Evolutionary conservation across 2,329 filamentous ascomycete genomes (phyloP).

Genomic region (Aspergillus sp.): DNA sequence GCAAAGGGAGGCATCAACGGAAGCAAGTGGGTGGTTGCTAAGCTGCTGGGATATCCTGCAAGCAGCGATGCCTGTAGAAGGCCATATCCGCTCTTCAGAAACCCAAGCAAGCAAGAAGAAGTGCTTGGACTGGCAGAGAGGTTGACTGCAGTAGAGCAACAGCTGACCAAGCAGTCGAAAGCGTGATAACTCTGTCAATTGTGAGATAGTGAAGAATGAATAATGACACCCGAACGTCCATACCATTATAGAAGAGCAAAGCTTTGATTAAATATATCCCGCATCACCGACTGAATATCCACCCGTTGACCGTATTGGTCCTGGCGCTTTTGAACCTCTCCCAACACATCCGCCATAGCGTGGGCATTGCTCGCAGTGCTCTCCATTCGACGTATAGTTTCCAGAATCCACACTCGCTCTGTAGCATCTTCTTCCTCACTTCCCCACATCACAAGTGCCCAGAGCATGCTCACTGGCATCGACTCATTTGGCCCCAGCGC

Average conservation of each 20-base stretch:
- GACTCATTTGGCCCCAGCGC: constrained; percentile 31
- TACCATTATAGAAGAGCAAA: constrained; percentile 49
- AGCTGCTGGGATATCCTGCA: constrained; percentile 49
- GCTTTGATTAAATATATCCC: constrained; percentile 46
- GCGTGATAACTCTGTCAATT: neutral
- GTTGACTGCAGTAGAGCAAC: neutral
- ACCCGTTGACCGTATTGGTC: constrained; percentile 30
- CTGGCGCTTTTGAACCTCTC: constrained; percentile 35
- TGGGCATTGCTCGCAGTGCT: constrained; percentile 36
- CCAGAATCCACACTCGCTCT: constrained; percentile 49
- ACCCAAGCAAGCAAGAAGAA: constrained; percentile 35
- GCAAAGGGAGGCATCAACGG: constrained; percentile 57
- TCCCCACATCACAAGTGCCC: constrained; percentile 54
- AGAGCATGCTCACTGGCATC: constrained; percentile 53
- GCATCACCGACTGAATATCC: constrained; percentile 35
- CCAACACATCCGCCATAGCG: constrained; percentile 34
- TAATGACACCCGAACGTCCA: neutral
- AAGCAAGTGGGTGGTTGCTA: constrained; percentile 56
- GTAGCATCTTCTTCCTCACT: constrained; percentile 49
- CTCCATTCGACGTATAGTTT: constrained; percentile 41
- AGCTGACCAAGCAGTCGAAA: neutral
- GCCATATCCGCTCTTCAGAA: constrained; percentile 49
- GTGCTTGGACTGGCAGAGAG: neutral
- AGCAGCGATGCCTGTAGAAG: constrained; percentile 49
- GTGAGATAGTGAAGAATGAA: neutral